A percentile compares a stretch with the other conserved stretches of the same genome.
Evolutionary conservation across 1,284 basidiomycete genomes (phyloP).

Genomic region (Inonotus hispidus): DNA sequence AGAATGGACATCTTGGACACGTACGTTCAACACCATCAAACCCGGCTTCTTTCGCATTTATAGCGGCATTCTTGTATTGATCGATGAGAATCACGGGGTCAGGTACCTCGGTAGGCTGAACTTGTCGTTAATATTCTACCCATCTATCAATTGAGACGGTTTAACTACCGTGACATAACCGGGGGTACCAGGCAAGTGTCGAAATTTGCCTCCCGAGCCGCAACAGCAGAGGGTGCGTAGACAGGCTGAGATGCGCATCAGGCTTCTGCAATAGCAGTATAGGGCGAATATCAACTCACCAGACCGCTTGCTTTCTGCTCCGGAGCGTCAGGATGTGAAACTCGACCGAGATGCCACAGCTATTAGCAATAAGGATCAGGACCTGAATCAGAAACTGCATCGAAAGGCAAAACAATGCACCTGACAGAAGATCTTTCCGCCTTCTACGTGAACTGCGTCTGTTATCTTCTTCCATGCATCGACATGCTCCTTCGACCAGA

Average conservation of each 20-base stretch:
- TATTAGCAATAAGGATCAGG: neutral
- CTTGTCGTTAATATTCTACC: neutral
- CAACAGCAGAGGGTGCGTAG: conserved; percentile 35
- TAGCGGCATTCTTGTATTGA: conserved; percentile 45
- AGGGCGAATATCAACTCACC: conserved; percentile 6
- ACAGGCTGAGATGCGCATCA: conserved; percentile 24
- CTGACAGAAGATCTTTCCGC: conserved; percentile 36
- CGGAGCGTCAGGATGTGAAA: conserved; percentile 27
- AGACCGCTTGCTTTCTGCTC: conserved; percentile 24
- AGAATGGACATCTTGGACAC: conserved; percentile 2
- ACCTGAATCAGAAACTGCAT: too few relatives aligned
- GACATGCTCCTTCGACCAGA: conserved; percentile 32
- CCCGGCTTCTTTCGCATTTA: conserved; percentile 52
- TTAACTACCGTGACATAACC: conserved; percentile 34
- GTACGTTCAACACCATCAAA: conserved; percentile 61
- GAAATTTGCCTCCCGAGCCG: conserved; percentile 36
- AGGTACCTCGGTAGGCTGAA: conserved; percentile 38
- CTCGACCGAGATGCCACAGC: conserved; percentile 28
- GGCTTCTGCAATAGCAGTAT: neutral
- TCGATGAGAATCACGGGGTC: conserved; percentile 38
- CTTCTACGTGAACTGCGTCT: conserved; percentile 39
- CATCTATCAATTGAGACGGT: neutral
- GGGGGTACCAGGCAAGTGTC: conserved; percentile 31
- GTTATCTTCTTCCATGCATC: conserved; percentile 34
- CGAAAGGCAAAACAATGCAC: too few relatives aligned